A percentile compares a stretch with the other conserved stretches of the same genome.
Conservation (phyloP, 2,329 filamentous ascomycete genomes). For the Aphanoascus verrucosus region DNA sequence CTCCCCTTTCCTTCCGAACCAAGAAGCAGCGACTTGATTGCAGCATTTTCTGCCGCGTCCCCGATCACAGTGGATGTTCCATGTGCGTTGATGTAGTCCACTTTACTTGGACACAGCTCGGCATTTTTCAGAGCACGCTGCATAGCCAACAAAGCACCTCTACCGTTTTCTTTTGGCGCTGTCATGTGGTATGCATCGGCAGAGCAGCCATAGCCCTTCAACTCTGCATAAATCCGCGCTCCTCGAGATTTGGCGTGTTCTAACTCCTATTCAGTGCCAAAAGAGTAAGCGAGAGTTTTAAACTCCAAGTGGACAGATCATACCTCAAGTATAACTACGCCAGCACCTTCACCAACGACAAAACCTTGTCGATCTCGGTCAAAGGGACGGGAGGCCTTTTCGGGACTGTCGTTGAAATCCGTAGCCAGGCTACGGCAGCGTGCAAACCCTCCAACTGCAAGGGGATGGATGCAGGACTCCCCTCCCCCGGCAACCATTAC, state of each 20-base stretch:
- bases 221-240: slow-evolving; percentile 75
- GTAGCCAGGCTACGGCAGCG: slow-evolving; percentile 78
- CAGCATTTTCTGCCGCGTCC: slow-evolving; percentile 75
- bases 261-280: slow-evolving; percentile 47
- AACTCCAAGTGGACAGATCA: neutral
- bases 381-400: slow-evolving; percentile 71
- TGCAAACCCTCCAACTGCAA: slow-evolving; percentile 85
- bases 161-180: slow-evolving; percentile 70
- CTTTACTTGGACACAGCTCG: slow-evolving; percentile 52
- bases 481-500: slow-evolving; percentile 95
- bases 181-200: slow-evolving; percentile 92
- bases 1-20: slow-evolving; percentile 55
- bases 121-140: slow-evolving; percentile 67
- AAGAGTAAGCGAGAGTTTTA: neutral
- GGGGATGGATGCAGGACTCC: slow-evolving; percentile 89
- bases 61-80: slow-evolving; percentile 80
- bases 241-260: slow-evolving; percentile 73
- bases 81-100: slow-evolving; percentile 94
- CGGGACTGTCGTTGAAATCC: slow-evolving; percentile 61
- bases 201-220: slow-evolving; percentile 80
- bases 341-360: slow-evolving; percentile 86
- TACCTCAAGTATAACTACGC: slow-evolving; percentile 72
- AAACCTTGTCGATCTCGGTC: slow-evolving; percentile 72
- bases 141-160: slow-evolving; percentile 77
- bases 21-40: slow-evolving; percentile 67